Percentiles rank a stretch among this genome's conserved stretches.
phyloP scores from a whole-genome alignment of 1,139 yeast species.

The Yamadazyma blattariae region DNA sequence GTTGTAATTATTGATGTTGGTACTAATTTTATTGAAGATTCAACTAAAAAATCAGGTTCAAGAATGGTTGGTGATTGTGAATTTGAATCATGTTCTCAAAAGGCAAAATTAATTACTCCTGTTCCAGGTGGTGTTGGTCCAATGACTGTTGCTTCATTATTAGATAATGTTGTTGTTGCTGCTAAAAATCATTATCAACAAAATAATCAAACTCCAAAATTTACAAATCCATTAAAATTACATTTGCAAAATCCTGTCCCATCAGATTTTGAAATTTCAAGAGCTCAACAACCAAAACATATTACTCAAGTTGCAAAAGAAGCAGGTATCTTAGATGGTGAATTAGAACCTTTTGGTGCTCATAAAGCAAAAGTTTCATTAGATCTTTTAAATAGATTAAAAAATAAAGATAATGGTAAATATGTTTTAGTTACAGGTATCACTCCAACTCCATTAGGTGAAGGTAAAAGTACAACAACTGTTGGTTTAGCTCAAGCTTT shows the following conservation, averaged over 20 bases:
- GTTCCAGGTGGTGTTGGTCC: constrained; percentile 99
- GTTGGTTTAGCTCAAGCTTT: constrained; percentile 95
- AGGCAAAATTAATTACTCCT: constrained; percentile 82
- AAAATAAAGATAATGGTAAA: constrained; percentile 73
- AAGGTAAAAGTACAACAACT: constrained; percentile 96
- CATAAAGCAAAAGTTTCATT: constrained; percentile 90
- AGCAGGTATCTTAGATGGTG: constrained; percentile 76
- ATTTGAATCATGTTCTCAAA: constrained; percentile 59
- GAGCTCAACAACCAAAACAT: constrained; percentile 85
- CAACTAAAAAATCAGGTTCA: constrained; percentile 75
- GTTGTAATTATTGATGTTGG: constrained; percentile 96
- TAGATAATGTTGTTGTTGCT: constrained; percentile 81
- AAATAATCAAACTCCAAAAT: constrained; percentile 47
- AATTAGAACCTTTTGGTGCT: constrained; percentile 88
- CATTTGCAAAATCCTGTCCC: constrained; percentile 80
- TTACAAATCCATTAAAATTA: constrained; percentile 62
- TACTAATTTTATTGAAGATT: constrained; percentile 81
- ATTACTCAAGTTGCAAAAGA: constrained; percentile 80
- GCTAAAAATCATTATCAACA: constrained; percentile 57
- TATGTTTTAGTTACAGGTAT: constrained; percentile 95
- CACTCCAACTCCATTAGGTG: constrained; percentile 98
- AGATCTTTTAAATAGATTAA: constrained; percentile 68
- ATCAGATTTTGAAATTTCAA: constrained; percentile 87
- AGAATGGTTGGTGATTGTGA: constrained; percentile 95
- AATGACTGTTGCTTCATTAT: constrained; percentile 96